phyloP scores from a whole-genome alignment of 129 eudicot species.

The sunflower (Helianthus annuus) region HanXRQr2.0-SUNRISE NC_035440.2:1702915-1703414 shows the following conservation, averaged over 20 bases:
- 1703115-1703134: not conserved
- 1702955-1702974: too few relatives aligned
- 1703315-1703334: constrained; percentile 11
- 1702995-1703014: too few relatives aligned
- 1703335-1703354: constrained; percentile 2
- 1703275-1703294: constrained; percentile 86
- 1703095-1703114: not conserved
- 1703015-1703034: too few relatives aligned
- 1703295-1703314: constrained; percentile 83
- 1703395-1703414: not conserved
- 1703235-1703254: constrained; percentile 95
- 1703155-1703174: constrained; percentile 6
- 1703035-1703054: too few relatives aligned
- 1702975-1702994: too few relatives aligned
- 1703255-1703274: constrained; percentile 81
- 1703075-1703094: not conserved
- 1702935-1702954: too few relatives aligned
- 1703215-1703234: constrained; percentile 98
- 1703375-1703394: not conserved
- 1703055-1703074: too few relatives aligned
- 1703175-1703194: not conserved
- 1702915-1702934: too few relatives aligned
- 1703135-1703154: constrained; percentile 4
- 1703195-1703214: constrained; percentile 76
- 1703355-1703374: not conserved